phyloP scores from a whole-genome alignment of 768 basidiomycete genomes.

The Tylopilus rubrobrunneus region DNA sequence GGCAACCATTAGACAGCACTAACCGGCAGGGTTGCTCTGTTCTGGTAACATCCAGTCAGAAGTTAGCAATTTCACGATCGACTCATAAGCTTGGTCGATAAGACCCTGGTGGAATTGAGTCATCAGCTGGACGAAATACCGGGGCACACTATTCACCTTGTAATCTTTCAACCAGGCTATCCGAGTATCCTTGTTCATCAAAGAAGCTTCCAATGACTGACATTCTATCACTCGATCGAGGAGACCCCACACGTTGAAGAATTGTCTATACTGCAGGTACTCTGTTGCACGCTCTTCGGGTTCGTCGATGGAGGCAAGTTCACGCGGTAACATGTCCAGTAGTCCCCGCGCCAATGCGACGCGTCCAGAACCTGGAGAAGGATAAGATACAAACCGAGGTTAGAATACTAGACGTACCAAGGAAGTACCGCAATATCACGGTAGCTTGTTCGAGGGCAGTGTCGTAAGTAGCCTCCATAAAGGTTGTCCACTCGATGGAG shows the following conservation, averaged over 20 bases:
- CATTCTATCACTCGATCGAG: conserved; percentile 59
- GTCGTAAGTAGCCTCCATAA: conserved; percentile 64
- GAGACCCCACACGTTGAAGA: conserved; percentile 72
- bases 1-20: background rate
- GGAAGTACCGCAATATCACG: conserved; percentile 83
- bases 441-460: conserved; percentile 86
- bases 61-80: conserved; percentile 66
- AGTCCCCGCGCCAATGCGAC: conserved; percentile 62
- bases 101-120: conserved; percentile 37
- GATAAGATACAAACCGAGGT: background rate
- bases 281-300: conserved; percentile 72
- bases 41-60: conserved; percentile 74
- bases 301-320: conserved; percentile 57
- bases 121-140: background rate
- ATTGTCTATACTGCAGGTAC: conserved; percentile 75
- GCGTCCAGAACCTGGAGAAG: conserved; percentile 59
- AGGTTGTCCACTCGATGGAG: conserved; percentile 92
- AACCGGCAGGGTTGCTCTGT: conserved; percentile 40
- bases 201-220: conserved; percentile 51
- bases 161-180: conserved; percentile 64
- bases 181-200: conserved; percentile 57
- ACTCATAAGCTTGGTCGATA: conserved; percentile 61
- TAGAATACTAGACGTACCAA: conserved; percentile 51
- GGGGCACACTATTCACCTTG: conserved; percentile 35
- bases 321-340: conserved; percentile 57